phyloP scores from a whole-genome alignment of 176 grass and related monocot genomes.

The Carex cristatella region DNA sequence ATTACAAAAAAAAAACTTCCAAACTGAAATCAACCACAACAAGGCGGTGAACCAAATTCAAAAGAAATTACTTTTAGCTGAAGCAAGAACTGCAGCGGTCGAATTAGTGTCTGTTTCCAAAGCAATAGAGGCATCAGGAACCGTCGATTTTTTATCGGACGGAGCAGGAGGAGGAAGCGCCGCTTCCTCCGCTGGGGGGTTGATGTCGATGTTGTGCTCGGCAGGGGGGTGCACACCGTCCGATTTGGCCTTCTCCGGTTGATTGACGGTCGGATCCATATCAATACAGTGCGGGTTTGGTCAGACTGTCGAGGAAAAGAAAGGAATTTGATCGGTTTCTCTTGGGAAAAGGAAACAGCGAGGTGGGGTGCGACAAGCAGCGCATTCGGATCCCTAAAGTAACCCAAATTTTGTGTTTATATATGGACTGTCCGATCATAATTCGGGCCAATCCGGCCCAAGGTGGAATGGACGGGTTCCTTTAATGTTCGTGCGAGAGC shows the following conservation, averaged over 20 bases:
- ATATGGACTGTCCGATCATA: too few relatives aligned
- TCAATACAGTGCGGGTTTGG: neutral
- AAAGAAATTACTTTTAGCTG: slow-evolving; percentile 48
- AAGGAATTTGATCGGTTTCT: slow-evolving; percentile 15
- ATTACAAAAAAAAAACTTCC: neutral
- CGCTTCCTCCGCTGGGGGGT: neutral
- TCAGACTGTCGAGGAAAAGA: neutral
- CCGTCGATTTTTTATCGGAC: slow-evolving; percentile 32
- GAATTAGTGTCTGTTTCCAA: slow-evolving; percentile 37
- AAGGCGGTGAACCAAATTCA: slow-evolving; percentile 1
- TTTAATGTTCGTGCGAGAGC: too few relatives aligned
- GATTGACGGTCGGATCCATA: slow-evolving; percentile 46
- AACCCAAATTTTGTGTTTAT: too few relatives aligned
- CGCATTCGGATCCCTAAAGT: too few relatives aligned
- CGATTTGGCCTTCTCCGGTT: slow-evolving; percentile 9
- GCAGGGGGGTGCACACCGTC: slow-evolving; percentile 9
- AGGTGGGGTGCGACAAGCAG: neutral
- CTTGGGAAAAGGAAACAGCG: neutral
- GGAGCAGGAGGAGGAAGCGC: slow-evolving; percentile 10
- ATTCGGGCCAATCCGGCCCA: too few relatives aligned
- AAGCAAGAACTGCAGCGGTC: slow-evolving; percentile 31
- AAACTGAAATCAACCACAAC: neutral
- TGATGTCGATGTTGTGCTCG: slow-evolving; percentile 30
- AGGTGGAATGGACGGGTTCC: too few relatives aligned
- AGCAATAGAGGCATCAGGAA: slow-evolving; percentile 30